phyloP scores from a whole-genome alignment of 257 asterid species.

The Coffea eugenioides region DNA sequence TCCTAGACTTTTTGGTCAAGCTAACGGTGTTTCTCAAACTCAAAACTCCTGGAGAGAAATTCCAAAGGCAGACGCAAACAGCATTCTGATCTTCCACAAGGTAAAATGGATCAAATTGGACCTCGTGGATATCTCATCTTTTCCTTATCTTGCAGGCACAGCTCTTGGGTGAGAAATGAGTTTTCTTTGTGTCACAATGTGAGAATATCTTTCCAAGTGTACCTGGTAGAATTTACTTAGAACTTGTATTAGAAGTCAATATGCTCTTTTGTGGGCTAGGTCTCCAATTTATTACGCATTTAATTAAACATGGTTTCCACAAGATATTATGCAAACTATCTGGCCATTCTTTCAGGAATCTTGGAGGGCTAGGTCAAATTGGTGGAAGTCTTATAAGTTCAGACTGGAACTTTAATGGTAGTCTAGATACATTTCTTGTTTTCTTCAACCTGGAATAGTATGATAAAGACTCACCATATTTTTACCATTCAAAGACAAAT shows the following conservation, averaged over 20 bases:
- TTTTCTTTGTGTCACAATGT: neutral
- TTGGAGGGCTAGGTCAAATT: slow-evolving; percentile 3
- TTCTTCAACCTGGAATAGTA: neutral
- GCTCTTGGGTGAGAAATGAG: neutral
- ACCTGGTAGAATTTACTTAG: neutral
- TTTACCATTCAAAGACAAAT: too few relatives aligned
- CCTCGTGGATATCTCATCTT: neutral
- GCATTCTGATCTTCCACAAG: neutral
- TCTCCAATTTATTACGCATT: neutral
- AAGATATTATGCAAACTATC: neutral
- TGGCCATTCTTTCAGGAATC: slow-evolving; percentile 2
- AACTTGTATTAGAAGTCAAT: neutral
- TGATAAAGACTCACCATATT: neutral
- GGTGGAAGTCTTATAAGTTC: neutral
- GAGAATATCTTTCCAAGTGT: neutral
- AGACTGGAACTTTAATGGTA: neutral
- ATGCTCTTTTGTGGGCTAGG: neutral
- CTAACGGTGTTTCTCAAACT: too few relatives aligned
- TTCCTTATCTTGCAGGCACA: neutral
- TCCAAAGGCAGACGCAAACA: neutral
- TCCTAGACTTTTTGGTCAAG: too few relatives aligned
- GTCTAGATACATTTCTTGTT: neutral
- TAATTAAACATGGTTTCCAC: neutral
- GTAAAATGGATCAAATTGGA: neutral
- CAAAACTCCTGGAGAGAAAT: neutral